phyloP scores from a whole-genome alignment of 2,329 filamentous ascomycete species.

The Ascochyta viciae-villosae region DNA sequence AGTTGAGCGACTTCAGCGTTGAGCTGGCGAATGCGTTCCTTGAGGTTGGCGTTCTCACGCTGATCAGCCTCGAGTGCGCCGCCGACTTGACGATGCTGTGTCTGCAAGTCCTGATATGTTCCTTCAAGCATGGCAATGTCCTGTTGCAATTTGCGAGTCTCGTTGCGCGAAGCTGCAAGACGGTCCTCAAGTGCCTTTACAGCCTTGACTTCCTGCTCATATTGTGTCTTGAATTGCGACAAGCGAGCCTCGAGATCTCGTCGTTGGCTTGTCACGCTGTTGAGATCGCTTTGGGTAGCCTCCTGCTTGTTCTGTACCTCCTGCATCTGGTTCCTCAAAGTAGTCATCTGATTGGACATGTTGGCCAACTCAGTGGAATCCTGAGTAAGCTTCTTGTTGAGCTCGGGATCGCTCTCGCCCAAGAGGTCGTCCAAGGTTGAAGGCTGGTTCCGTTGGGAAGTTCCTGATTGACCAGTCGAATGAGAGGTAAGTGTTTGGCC shows the following conservation, averaged over 20 bases:
- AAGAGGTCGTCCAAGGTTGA: conserved; percentile 80
- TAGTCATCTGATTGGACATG: conserved; percentile 92
- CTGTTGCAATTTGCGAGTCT: conserved; percentile 82
- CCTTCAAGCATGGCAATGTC: conserved; percentile 86
- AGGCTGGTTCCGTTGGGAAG: conserved; percentile 49
- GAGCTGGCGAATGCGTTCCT: conserved; percentile 83
- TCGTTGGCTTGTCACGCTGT: conserved; percentile 83
- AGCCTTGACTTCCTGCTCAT: conserved; percentile 91
- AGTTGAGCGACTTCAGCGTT: conserved; percentile 85
- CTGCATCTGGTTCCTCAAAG: conserved; percentile 91
- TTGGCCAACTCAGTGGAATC: conserved; percentile 95
- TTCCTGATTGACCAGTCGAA: conserved; percentile 70
- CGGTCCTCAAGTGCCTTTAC: conserved; percentile 86
- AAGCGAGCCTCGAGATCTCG: conserved; percentile 90
- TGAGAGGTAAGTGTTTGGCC: conserved; percentile 82
- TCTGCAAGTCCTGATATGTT: conserved; percentile 79
- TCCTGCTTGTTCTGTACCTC: conserved; percentile 84
- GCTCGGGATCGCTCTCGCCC: conserved; percentile 82
- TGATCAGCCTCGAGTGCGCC: conserved; percentile 83
- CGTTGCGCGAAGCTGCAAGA: conserved; percentile 74
- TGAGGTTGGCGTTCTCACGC: conserved; percentile 83
- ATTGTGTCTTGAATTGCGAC: conserved; percentile 82
- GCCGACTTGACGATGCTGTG: conserved; percentile 78
- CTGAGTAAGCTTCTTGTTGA: conserved; percentile 84
- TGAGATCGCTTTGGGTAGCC: conserved; percentile 81